phyloP scores from a whole-genome alignment of 2,329 filamentous ascomycete species.

The Raffaelea deltoideospora region DNA sequence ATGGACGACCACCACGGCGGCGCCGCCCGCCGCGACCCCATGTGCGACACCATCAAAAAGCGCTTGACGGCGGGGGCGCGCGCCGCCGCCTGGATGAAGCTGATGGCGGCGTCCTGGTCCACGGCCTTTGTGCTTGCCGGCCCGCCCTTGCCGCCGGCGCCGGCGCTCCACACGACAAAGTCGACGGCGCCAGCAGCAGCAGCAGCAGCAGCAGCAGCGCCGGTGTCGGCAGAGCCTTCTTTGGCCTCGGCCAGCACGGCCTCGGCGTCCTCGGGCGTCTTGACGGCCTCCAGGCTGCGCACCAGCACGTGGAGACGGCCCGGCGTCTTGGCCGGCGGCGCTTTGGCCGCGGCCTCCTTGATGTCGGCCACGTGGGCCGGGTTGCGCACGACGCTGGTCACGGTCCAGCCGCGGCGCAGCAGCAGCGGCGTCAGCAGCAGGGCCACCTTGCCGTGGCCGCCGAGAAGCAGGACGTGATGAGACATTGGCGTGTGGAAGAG shows the following conservation, averaged over 20 bases:
- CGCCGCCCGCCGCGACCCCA: slow-evolving; percentile 33
- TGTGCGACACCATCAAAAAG: slow-evolving; percentile 51
- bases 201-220: no score
- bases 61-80: slow-evolving; percentile 37
- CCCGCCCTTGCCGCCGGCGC: slow-evolving; percentile 44
- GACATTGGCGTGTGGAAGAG: no score
- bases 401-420: slow-evolving; percentile 57
- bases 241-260: slow-evolving; percentile 44
- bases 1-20: slow-evolving; percentile 45
- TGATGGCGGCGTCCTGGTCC: slow-evolving; percentile 47
- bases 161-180: slow-evolving; percentile 55
- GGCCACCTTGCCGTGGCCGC: slow-evolving; percentile 69
- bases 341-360: slow-evolving; percentile 28
- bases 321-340: slow-evolving; percentile 13
- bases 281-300: slow-evolving; percentile 50
- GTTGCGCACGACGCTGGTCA: slow-evolving; percentile 64
- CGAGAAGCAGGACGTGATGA: slow-evolving; percentile 54
- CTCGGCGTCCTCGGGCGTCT: slow-evolving; percentile 38
- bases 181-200: slow-evolving; percentile 48
- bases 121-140: slow-evolving; percentile 27
- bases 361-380: slow-evolving; percentile 52
- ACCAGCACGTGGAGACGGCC: slow-evolving; percentile 55
- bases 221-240: no score
- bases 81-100: slow-evolving; percentile 45
- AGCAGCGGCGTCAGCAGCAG: slow-evolving; percentile 63